Base-by-base conservation (phyloP, 768 basidiomycete species). In the Leccinum barrowsii region DNA sequence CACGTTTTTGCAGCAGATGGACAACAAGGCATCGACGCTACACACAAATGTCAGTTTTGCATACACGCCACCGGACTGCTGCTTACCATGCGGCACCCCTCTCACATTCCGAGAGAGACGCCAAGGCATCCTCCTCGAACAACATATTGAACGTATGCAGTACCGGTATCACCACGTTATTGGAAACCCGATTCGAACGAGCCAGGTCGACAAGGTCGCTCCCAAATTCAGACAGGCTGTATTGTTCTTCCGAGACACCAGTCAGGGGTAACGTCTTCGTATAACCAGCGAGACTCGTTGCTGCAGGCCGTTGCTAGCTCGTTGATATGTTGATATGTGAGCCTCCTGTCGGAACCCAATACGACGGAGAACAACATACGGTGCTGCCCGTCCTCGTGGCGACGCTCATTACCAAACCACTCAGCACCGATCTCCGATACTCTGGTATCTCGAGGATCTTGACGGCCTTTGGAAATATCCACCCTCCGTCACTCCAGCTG, bases 371-470 rank as follows among this genome's bases (percentile, higher is more conserved):
- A 19, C 8, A 49, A 74, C 89, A 74, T 68, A 96, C 95, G 5
- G 87, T 92, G 67, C 87, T 90, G 59, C 90, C 86, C 8, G 92
- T 92, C 73, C 85, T 89, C 70, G 90, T 91, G 35, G 87, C 89
- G 37, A 93, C 77, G 67, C 91, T 94, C 55, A 90, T 76, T 12
- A 94, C 79, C 7, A 96, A 69, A 12, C 93, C 93, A 10, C 77
- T 75, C 47, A 96, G 76, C 52, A 96, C 68, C 26, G 78, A 69
- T 55, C 73, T 73, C 44, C 90, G 82, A 70, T 90, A 94, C 50
- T 77, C 75, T 35, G 75, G 71, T 52, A 92, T 77, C 55, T 82
- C 80, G 35, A 93, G 77, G 22, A 92, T 75, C 51, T 75, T 82
- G 51, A 90, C 83, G 7, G 83, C 87, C 63, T 76, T 83, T 17